A percentile compares a stretch with the other conserved stretches of the same genome.
phyloP scores from a whole-genome alignment of 108 stramenopile species.

The Thalassiosira profunda region DNA sequence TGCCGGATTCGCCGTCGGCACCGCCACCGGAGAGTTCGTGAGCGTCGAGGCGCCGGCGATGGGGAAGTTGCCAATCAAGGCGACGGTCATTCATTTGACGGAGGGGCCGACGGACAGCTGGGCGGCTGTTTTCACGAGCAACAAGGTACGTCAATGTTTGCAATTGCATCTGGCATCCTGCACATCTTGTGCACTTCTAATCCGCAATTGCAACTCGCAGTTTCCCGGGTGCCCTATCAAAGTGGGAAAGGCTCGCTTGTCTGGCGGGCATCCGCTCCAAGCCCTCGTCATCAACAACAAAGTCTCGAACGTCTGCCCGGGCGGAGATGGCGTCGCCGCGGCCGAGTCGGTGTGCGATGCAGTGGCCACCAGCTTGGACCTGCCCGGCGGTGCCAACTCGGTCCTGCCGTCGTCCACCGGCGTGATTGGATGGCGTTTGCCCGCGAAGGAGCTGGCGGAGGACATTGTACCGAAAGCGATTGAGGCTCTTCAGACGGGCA shows the following conservation, averaged over 20 bases:
- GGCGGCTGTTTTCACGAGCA: conserved; percentile 88
- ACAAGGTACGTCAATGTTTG: conserved; percentile 79
- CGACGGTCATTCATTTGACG: conserved; percentile 85
- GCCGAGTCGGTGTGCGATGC: conserved; percentile 89
- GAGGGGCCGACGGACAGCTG: conserved; percentile 88
- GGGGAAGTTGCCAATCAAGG: conserved; percentile 79
- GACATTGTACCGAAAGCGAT: conserved; percentile 84
- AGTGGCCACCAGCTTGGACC: conserved; percentile 76
- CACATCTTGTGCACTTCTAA: too few relatives aligned
- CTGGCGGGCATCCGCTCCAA: conserved; percentile 79
- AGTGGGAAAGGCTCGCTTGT: conserved; percentile 85
- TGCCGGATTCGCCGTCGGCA: conserved; percentile 83
- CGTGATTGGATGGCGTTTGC: conserved; percentile 98
- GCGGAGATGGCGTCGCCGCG: conserved; percentile 89
- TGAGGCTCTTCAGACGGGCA: conserved; percentile 74
- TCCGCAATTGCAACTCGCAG: conserved; percentile 20
- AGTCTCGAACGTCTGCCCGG: conserved; percentile 95
- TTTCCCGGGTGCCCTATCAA: conserved; percentile 96
- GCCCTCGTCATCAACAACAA: conserved; percentile 97
- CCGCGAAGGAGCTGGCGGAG: conserved; percentile 85
- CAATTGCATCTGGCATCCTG: too few relatives aligned
- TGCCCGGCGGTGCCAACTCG: conserved; percentile 67
- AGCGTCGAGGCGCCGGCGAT: conserved; percentile 81
- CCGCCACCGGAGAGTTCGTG: conserved; percentile 80
- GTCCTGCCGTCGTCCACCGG: conserved; percentile 95